Evolutionary conservation across 23 red algal genomes (phyloP), one percentile per base, ranked within the genome.

Genomic region (Gracilaria caudata): DNA sequence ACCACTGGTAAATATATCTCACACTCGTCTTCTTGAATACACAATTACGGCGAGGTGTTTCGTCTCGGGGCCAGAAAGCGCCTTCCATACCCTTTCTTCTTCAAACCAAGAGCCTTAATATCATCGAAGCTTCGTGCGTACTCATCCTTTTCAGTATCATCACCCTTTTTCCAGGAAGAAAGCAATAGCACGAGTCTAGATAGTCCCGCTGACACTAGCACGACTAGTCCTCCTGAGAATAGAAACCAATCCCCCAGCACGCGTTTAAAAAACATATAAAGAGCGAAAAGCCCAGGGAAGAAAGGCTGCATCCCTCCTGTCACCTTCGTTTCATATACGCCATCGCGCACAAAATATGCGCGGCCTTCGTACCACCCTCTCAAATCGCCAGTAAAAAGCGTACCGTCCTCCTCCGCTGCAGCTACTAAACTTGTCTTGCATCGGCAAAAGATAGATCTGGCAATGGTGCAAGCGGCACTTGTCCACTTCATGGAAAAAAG

Each of bases 401-500:
- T 75, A 9, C 70, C 70, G 40, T 75, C 70, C 70, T 49, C 24
- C 12, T 75, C 39, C 25, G 70, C 37, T 26, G 70, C 37, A 43
- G 40, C 70, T 17, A 49, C 37, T 33, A 75, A 75, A 75, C 70
- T 75, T 4, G 39, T 75, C 43, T 30, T 75, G 40, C 70, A 75
- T 7, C 70, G 70, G 33, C 70, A 75, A 43, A 75, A 49, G 24
- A 75, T 21, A 75, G 39, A 24, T 47, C 70, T 43, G 13, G 70
- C 70, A 47, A 75, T 75, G 8, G 70, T 75, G 70, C 70, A 75
- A 7, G 70, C 70, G 14, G 70, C 70, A 47, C 40, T 75, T 49
- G 70, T 75, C 70, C 70, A 75, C 70, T 47, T 45, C 70, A 75
- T 75, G n/a, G 70, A 43, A 6, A 75, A 36, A 0, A 75, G 43